phyloP scores from a whole-genome alignment of 1,284 basidiomycete genomes.

The Malassezia dermatis region DNA sequence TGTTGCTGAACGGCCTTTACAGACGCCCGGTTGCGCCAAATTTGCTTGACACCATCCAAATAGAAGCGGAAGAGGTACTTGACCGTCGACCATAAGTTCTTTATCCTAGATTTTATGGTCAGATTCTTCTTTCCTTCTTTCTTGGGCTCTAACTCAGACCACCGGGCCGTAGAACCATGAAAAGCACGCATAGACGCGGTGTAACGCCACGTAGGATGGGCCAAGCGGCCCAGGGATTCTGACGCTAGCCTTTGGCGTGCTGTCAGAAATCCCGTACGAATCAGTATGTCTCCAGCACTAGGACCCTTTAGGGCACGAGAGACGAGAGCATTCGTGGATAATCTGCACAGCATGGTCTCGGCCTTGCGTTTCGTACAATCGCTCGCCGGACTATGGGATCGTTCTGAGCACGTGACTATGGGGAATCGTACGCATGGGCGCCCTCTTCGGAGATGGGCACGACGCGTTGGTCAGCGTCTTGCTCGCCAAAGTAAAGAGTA shows the following conservation, averaged over 20 bases:
- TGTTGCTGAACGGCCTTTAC: slow-evolving; percentile 23
- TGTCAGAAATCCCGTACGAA: not conserved
- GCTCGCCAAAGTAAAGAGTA: slow-evolving; percentile 37
- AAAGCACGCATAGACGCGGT: not conserved
- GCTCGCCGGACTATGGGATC: not conserved
- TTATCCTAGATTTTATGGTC: not conserved
- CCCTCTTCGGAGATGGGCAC: slow-evolving; percentile 20
- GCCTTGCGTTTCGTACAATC: not conserved
- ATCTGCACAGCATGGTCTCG: slow-evolving; percentile 1
- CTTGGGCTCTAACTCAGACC: not conserved
- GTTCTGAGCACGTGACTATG: slow-evolving; percentile 1
- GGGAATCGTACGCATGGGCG: not conserved
- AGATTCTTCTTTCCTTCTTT: not conserved
- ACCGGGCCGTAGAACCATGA: not conserved
- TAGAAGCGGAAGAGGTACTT: slow-evolving; percentile 46
- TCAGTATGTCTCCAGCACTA: not conserved
- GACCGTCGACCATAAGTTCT: slow-evolving; percentile 28
- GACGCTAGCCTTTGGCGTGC: not conserved
- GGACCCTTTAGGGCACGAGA: not conserved
- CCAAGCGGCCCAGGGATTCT: not conserved
- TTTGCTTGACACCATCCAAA: slow-evolving; percentile 44
- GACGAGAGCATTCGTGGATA: not conserved
- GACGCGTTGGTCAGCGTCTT: slow-evolving; percentile 34
- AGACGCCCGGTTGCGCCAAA: slow-evolving; percentile 33
- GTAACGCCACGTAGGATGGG: not conserved